These are phyloP conservation scores for Torulaspora globosa DNA, from an alignment of 1,139 yeast genomes.

Conservation along the genomic window DNA sequence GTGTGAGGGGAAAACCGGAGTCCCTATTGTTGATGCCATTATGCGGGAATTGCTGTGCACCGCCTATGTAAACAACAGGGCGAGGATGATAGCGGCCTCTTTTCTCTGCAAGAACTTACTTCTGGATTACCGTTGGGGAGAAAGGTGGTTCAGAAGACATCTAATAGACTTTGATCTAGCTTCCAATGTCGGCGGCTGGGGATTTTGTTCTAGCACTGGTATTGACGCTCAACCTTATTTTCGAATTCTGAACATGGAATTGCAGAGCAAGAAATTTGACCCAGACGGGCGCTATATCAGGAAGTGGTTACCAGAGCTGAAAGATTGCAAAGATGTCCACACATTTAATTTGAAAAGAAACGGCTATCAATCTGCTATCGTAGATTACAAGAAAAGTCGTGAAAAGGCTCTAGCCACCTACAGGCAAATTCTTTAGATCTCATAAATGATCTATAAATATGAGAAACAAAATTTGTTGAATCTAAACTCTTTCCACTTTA, in stretches of 20 bases:
- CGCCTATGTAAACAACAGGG: constrained; percentile 52
- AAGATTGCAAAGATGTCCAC: constrained; percentile 10
- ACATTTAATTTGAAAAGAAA: constrained; percentile 3
- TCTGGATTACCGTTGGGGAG: constrained; percentile 56
- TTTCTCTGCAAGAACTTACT: constrained; percentile 50
- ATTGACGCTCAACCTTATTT: constrained; percentile 56
- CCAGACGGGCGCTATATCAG: constrained; percentile 45
- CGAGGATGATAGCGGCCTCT: constrained; percentile 52
- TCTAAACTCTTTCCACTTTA: constrained; percentile 40
- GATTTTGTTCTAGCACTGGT: constrained; percentile 49
- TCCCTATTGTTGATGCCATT: constrained; percentile 54
- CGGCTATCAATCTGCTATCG: constrained; percentile 16
- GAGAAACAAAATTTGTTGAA: background rate
- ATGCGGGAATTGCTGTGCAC: constrained; percentile 50
- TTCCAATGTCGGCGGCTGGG: constrained; percentile 58
- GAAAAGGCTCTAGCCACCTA: constrained; percentile 20
- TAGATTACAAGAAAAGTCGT: constrained; percentile 19
- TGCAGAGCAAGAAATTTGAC: constrained; percentile 50
- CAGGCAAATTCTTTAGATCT: constrained; percentile 13
- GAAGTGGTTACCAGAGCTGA: constrained; percentile 50
- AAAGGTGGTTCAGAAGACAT: constrained; percentile 46
- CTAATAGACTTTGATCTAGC: constrained; percentile 52
- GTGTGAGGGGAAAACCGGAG: constrained; percentile 53
- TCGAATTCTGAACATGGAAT: constrained; percentile 50
- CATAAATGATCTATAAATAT: background rate